phyloP scores from a whole-genome alignment of 139 green algal species.

The Chlorella vulgaris region DNA sequence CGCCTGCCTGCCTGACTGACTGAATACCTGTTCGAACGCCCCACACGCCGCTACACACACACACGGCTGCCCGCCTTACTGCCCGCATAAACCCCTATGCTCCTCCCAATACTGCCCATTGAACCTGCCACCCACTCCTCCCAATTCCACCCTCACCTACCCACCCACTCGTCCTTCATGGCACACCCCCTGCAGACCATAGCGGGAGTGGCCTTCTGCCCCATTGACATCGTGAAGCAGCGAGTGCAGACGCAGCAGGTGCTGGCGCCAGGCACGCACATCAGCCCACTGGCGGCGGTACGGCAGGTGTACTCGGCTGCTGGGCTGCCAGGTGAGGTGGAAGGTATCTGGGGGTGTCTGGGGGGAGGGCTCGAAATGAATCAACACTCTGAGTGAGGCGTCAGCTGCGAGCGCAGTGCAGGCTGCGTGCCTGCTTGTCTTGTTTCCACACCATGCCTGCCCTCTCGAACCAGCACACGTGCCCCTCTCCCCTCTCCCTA shows the following conservation, averaged over 20 bases:
- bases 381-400: no score
- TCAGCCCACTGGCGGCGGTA: constrained; percentile 14
- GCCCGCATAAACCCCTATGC: no score
- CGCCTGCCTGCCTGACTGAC: no score
- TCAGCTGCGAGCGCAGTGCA: no score
- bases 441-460: no score
- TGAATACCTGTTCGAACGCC: no score
- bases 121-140: not conserved
- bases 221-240: constrained; percentile 93
- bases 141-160: not conserved
- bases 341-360: not conserved
- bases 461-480: no score
- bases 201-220: constrained; percentile 85
- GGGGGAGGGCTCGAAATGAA: not conserved
- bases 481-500: no score
- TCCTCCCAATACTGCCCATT: not conserved
- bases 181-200: constrained; percentile 58
- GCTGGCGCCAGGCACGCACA: not conserved
- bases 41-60: no score
- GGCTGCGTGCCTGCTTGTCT: no score
- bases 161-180: not conserved
- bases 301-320: constrained; percentile 33
- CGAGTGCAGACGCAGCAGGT: constrained; percentile 70
- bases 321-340: constrained; percentile 17
- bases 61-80: no score